Conservation (phyloP, 345 rosid species). For the Capsella bursapastoris region DNA sequence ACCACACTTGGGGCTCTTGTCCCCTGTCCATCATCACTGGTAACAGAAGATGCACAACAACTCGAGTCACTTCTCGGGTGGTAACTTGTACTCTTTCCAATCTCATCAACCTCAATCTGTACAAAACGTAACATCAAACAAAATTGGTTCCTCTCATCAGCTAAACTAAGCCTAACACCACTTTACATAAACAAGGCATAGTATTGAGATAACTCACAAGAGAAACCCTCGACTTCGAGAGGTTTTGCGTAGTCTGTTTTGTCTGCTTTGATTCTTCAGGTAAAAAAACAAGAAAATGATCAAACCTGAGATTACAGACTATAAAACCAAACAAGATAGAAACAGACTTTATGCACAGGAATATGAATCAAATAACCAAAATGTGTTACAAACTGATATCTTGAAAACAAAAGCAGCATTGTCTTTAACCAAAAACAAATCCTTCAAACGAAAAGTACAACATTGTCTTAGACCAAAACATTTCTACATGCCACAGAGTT, state of each 20-base stretch:
- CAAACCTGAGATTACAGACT: slow-evolving; percentile 18
- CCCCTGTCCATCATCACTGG: slow-evolving; percentile 71
- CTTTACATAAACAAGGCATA: slow-evolving; percentile 1
- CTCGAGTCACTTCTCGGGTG: slow-evolving; percentile 56
- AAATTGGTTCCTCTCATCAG: slow-evolving; percentile 19
- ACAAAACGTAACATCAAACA: slow-evolving; percentile 21
- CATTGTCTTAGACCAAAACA: not conserved
- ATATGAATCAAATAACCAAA: slow-evolving; percentile 2
- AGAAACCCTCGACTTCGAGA: slow-evolving; percentile 43
- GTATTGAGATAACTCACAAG: slow-evolving; percentile 48
- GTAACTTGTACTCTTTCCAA: slow-evolving; percentile 49
- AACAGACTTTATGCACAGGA: not conserved
- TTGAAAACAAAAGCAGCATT: not conserved
- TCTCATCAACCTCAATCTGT: slow-evolving; percentile 60
- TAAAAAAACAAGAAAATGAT: slow-evolving; percentile 22
- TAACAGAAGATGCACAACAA: slow-evolving; percentile 67
- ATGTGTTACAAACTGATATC: not conserved
- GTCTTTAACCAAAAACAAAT: no score
- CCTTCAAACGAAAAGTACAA: not conserved
- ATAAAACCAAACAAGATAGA: not conserved
- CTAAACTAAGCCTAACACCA: slow-evolving; percentile 5
- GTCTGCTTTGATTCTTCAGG: slow-evolving; percentile 40
- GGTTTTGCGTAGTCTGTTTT: slow-evolving; percentile 31
- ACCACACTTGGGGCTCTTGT: slow-evolving; percentile 83
- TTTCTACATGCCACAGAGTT: not conserved